Evolutionary conservation across 257 asterid species (phyloP), one percentile per base, ranked within the genome.

Genomic region (Asclepias syriaca): DNA sequence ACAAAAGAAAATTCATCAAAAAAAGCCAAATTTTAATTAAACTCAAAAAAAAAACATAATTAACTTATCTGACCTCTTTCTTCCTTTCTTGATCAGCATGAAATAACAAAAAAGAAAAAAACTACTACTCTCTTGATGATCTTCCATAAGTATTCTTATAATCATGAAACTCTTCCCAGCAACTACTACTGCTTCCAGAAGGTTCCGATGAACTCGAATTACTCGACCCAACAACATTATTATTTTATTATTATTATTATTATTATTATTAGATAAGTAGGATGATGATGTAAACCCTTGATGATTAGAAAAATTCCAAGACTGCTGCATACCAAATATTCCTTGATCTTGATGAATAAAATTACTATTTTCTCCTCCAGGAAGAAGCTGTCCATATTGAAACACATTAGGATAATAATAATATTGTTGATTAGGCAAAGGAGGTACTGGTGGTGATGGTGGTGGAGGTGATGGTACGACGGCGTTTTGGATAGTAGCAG

Each of bases 331-430:
- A 1, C 19, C 55, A 6, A 16, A 37, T 77, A 34, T 78, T 76
- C 50, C 48, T 43, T 43, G 48, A 43, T 43, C 48, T 43, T 43
- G 48, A 9, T 43, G 48, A 43, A 78, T 69, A 59, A 66, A 54
- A 50, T 12, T 67, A 53, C 39, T 48, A 68, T 57, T 56, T 37
- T 46, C 39, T 8, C 65, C 79, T 13, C 75, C 32, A 3, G 64
- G 75, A 74, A 78, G 84, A 58, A 81, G 58, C 54, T 85, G 80
- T 7, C 79, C 77, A 66, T 87, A 80, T 13, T 82, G 83, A 49
- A 67, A 68, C 73, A 74, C 72, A 70, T 84, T 68, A 49, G 72
- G 72, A 29, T 45, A 45, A 53, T 32, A 46, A 2, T 61, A 66
- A 57, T 71, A 59, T 15, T 54, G 24, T 4, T 53, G 11, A 8